Conservation (phyloP, 2,329 filamentous ascomycete genomes). For the Pestalotiopsis sp. region DNA sequence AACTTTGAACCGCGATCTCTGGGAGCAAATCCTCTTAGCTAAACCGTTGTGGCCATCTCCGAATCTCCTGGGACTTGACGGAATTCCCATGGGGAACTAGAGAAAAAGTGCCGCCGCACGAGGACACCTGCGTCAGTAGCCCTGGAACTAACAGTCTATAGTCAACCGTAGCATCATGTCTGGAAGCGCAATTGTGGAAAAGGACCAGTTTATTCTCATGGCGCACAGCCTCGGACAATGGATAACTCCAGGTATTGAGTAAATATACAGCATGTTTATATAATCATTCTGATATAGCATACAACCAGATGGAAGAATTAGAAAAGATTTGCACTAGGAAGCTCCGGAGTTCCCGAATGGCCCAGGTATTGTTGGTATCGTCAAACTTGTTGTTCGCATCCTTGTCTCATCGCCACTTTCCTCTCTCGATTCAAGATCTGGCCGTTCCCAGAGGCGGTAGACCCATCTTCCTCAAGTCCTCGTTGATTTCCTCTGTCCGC, state of each 20-base stretch:
- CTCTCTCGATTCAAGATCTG: background rate
- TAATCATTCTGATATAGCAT: background rate
- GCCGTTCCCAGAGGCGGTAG: conserved; percentile 5
- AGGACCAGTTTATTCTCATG: background rate
- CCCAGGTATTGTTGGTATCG: background rate
- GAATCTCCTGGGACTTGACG: background rate
- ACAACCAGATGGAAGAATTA: background rate
- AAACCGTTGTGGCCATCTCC: background rate
- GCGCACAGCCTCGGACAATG: background rate
- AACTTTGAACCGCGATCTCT: background rate
- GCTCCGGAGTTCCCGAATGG: background rate
- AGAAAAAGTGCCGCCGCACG: background rate
- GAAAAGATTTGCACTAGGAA: background rate
- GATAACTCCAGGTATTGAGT: background rate
- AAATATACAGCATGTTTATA: background rate
- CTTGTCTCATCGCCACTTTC: background rate
- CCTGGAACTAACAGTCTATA: background rate
- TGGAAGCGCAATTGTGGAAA: background rate
- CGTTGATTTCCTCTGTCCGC: conserved; percentile 21
- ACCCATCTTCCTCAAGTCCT: conserved; percentile 18
- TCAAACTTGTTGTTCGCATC: background rate
- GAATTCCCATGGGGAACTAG: background rate
- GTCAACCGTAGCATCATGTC: background rate
- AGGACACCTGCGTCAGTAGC: background rate
- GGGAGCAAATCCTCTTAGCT: background rate